These are phyloP conservation scores for Geranomyces michiganensis DNA, from an alignment of 192 early-diverging fungal genomes.

Conservation along the genomic window DNA sequence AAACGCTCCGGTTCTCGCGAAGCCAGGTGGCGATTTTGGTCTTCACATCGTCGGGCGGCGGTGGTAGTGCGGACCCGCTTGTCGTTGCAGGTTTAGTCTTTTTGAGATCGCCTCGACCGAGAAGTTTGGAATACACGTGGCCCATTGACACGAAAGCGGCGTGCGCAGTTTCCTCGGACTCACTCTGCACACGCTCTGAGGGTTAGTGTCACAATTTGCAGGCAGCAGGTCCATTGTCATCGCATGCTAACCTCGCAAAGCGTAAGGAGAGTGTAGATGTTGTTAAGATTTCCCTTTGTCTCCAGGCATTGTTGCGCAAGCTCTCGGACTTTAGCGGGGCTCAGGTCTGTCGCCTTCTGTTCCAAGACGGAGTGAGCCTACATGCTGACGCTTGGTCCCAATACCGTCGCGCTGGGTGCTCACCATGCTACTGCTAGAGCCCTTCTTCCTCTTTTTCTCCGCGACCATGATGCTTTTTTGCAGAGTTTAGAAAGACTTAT, in stretches of 20 bases:
- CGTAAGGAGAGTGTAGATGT: conserved; percentile 67
- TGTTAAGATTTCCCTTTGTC: conserved; percentile 75
- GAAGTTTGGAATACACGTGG: conserved; percentile 62
- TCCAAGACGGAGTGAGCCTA: background rate
- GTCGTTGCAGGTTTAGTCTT: conserved; percentile 1
- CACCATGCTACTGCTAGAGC: background rate
- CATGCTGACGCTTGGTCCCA: background rate
- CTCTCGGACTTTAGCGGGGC: conserved; percentile 21
- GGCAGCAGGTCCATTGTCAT: background rate
- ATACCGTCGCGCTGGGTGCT: background rate
- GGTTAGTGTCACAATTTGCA: background rate
- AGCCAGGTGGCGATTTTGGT: conserved; percentile 73
- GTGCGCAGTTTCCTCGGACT: conserved; percentile 60
- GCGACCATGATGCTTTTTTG: conserved; percentile 9
- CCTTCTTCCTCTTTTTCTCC: background rate
- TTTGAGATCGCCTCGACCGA: conserved; percentile 39
- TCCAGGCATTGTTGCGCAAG: conserved; percentile 68
- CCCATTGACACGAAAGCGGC: conserved; percentile 73
- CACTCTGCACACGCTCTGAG: conserved; percentile 37
- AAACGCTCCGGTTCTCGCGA: conserved; percentile 75
- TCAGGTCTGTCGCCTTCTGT: background rate
- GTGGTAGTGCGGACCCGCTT: background rate
- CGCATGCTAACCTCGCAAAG: conserved; percentile 50
- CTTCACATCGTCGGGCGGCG: conserved; percentile 8
- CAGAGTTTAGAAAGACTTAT: too few species aligned